Conservation (phyloP, 768 basidiomycete genomes). For the Hortiboletus flavorubellus region DNA sequence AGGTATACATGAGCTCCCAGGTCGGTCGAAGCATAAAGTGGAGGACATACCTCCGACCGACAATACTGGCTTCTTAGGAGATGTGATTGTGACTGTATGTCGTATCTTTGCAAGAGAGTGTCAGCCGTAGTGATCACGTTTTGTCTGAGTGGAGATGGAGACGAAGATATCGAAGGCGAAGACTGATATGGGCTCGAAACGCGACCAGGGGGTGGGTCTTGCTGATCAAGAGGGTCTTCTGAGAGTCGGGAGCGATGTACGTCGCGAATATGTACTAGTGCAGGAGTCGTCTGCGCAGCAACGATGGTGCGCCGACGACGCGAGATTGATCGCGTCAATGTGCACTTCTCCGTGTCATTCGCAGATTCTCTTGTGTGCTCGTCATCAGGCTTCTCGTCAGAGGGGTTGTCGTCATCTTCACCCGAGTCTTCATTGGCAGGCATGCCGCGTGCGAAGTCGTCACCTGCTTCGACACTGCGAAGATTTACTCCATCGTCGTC, state of each 20-base stretch:
- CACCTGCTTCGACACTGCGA: slow-evolving; percentile 46
- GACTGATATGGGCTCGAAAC: slow-evolving; percentile 59
- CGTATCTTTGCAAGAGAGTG: slow-evolving; percentile 63
- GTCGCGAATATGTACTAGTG: slow-evolving; percentile 57
- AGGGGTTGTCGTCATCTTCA: slow-evolving; percentile 44
- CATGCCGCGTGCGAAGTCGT: slow-evolving; percentile 35
- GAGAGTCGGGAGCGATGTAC: slow-evolving; percentile 56
- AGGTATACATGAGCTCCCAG: neutral
- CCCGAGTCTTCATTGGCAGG: slow-evolving; percentile 19
- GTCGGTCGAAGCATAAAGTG: neutral
- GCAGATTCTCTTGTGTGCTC: slow-evolving; percentile 17
- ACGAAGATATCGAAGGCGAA: slow-evolving; percentile 61
- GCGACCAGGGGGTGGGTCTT: slow-evolving; percentile 40
- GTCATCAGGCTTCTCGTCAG: slow-evolving; percentile 40
- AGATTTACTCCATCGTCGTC: slow-evolving; percentile 55
- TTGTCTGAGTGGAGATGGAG: slow-evolving; percentile 43
- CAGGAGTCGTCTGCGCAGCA: slow-evolving; percentile 72
- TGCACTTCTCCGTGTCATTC: slow-evolving; percentile 15
- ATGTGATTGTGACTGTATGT: slow-evolving; percentile 60
- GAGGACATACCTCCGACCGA: slow-evolving; percentile 69
- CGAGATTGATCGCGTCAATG: slow-evolving; percentile 10
- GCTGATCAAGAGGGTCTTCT: slow-evolving; percentile 72
- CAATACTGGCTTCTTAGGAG: slow-evolving; percentile 85
- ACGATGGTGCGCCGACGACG: slow-evolving; percentile 49
- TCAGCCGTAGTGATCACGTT: slow-evolving; percentile 48